These are phyloP conservation scores for Komagataella mondaviorum DNA, from an alignment of 805 yeast genomes.

Conservation along the genomic window DNA sequence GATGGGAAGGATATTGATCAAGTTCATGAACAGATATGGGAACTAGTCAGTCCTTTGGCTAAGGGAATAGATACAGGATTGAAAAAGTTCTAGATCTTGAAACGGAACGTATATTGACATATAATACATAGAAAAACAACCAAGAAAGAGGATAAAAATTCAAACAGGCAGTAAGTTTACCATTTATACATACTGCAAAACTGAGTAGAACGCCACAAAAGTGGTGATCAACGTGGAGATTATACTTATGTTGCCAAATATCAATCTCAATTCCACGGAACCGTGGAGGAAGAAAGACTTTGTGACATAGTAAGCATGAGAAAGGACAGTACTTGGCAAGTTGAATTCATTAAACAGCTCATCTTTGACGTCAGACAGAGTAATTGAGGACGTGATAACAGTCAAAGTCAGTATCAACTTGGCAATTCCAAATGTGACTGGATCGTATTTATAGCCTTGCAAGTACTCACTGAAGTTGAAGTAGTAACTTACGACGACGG, in stretches of 20 bases:
- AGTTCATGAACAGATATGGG: conserved; percentile 37
- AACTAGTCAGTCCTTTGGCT: conserved; percentile 7
- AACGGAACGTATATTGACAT: neutral
- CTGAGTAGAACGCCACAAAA: conserved; percentile 33
- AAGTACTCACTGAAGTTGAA: conserved; percentile 41
- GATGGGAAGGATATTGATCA: conserved; percentile 41
- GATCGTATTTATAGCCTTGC: conserved; percentile 32
- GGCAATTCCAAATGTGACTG: conserved; percentile 32
- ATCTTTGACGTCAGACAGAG: conserved; percentile 11
- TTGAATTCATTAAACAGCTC: conserved; percentile 18
- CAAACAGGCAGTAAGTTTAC: conserved; percentile 4
- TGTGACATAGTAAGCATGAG: conserved; percentile 9
- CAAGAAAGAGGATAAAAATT: conserved; percentile 1
- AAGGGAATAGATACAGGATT: conserved; percentile 8
- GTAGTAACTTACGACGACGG: conserved; percentile 32
- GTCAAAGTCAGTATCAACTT: conserved; percentile 27
- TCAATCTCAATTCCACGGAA: conserved; percentile 23
- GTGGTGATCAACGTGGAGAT: conserved; percentile 32
- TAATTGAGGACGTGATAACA: conserved; percentile 17
- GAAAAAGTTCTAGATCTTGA: conserved; percentile 4
- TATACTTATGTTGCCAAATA: conserved; percentile 33
- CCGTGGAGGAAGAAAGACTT: conserved; percentile 20
- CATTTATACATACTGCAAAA: conserved; percentile 3
- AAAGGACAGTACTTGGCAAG: conserved; percentile 14
- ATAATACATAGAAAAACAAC: conserved; percentile 1